phyloP scores from a whole-genome alignment of 257 asterid genomes.

The Cruciata laevipes region DNA sequence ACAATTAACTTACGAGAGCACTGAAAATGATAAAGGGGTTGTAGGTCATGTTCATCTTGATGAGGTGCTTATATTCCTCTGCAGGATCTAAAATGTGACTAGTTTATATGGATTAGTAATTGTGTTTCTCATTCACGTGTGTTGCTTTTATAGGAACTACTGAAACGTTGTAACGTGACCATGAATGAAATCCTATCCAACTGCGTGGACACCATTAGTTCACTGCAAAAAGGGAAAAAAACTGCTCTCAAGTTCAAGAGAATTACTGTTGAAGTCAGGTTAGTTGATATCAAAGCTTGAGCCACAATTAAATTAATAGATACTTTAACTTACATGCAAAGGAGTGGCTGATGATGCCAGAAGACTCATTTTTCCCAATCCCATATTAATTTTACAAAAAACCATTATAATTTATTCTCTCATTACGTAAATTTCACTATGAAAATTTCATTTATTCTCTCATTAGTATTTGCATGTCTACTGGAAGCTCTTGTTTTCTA shows the following conservation, averaged over 20 bases:
- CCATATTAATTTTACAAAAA: neutral
- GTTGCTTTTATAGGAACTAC: constrained; percentile 44
- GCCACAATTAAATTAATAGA: constrained; percentile 1
- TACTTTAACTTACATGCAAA: neutral
- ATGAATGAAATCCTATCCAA: constrained; percentile 51
- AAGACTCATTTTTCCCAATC: neutral
- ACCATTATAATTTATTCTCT: neutral
- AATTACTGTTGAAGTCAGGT: constrained; percentile 63
- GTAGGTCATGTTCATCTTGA: constrained; percentile 87
- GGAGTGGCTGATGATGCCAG: neutral
- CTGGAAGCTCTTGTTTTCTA: neutral
- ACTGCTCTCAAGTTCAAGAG: constrained; percentile 52
- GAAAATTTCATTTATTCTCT: neutral
- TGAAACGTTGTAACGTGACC: constrained; percentile 41
- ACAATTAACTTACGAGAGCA: constrained; percentile 29
- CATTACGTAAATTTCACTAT: neutral
- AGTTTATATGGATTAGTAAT: constrained; percentile 2
- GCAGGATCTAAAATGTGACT: constrained; percentile 2
- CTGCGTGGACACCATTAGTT: constrained; percentile 53
- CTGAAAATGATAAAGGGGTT: constrained; percentile 48
- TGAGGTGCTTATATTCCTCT: constrained; percentile 42
- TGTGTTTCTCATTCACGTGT: constrained; percentile 18
- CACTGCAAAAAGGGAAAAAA: constrained; percentile 57
- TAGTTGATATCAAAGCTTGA: constrained; percentile 18
- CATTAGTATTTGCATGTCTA: neutral